A percentile compares a stretch with the other conserved stretches of the same genome.
phyloP scores from a whole-genome alignment of 1,284 basidiomycete genomes.

The Cystobasidium sp. region DNA sequence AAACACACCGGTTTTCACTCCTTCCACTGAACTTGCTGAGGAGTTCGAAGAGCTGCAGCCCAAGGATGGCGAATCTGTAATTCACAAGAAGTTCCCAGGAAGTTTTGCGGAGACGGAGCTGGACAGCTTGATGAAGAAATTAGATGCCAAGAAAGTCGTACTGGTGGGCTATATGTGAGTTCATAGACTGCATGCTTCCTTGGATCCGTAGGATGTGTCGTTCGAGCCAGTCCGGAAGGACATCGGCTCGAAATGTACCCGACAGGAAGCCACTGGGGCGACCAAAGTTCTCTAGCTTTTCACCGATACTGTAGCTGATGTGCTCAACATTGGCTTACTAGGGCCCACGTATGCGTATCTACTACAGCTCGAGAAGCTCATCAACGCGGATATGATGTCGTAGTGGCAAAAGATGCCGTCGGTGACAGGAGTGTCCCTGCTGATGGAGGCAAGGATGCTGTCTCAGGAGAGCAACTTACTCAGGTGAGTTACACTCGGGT shows the following conservation, averaged over 20 bases:
- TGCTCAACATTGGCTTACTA: not conserved
- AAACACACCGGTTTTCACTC: constrained; percentile 42
- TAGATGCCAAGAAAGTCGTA: constrained; percentile 30
- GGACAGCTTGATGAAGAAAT: constrained; percentile 31
- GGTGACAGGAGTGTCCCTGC: constrained; percentile 38
- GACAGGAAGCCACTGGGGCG: no score
- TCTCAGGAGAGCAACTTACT: constrained; percentile 23
- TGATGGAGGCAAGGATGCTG: constrained; percentile 21
- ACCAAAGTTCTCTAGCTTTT: no score
- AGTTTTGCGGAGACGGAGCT: constrained; percentile 41
- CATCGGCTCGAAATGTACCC: no score
- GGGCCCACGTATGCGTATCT: constrained; percentile 39
- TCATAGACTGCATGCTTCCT: not conserved
- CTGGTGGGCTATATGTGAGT: constrained; percentile 29
- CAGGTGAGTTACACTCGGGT: no score
- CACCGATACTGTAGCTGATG: not conserved
- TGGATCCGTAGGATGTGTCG: no score
- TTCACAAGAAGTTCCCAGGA: constrained; percentile 41
- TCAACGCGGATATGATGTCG: constrained; percentile 40
- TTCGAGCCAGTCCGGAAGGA: no score
- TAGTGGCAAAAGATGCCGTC: constrained; percentile 38
- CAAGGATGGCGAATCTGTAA: constrained; percentile 19
- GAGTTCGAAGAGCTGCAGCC: constrained; percentile 38
- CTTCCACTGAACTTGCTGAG: constrained; percentile 28
- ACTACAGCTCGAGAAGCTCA: constrained; percentile 41